Conservation (phyloP, 2,329 filamentous ascomycete species). For the Aspergillus sp. region DNA sequence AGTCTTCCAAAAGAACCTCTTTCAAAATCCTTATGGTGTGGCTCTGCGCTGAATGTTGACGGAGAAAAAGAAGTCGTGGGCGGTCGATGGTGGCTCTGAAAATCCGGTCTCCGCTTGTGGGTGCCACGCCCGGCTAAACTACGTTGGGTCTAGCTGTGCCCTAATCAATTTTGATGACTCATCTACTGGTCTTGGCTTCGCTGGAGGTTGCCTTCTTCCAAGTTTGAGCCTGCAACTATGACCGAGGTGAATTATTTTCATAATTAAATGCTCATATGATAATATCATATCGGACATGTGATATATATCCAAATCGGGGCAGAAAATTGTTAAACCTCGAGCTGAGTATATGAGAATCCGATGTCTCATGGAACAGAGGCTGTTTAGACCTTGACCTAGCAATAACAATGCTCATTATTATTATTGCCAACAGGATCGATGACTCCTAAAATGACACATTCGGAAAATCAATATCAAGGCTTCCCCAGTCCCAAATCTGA, state of each 20-base stretch:
- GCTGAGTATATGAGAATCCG: too few relatives aligned
- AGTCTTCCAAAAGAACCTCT: slow-evolving; percentile 79
- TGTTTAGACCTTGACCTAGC: not conserved
- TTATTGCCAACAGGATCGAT: not conserved
- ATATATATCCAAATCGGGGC: not conserved
- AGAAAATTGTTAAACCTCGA: too few relatives aligned
- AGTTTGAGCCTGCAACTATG: not conserved
- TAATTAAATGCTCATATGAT: too few relatives aligned
- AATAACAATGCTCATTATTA: not conserved
- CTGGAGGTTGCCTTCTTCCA: not conserved
- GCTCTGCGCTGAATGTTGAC: slow-evolving; percentile 50
- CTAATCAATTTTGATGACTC: slow-evolving; percentile 17
- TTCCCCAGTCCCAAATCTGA: slow-evolving; percentile 30
- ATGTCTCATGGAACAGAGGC: not conserved
- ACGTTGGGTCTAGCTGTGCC: slow-evolving; percentile 21
- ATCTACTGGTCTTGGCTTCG: not conserved
- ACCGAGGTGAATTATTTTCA: too few relatives aligned
- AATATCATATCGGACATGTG: not conserved
- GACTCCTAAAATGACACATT: not conserved
- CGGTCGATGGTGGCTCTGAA: slow-evolving; percentile 24
- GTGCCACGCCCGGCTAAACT: slow-evolving; percentile 28
- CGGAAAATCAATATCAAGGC: slow-evolving; percentile 20
- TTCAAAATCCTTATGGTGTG: slow-evolving; percentile 69
- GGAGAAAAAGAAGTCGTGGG: slow-evolving; percentile 22
- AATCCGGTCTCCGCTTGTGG: slow-evolving; percentile 43